These are phyloP conservation scores for Pyrrhoderma noxium DNA, from an alignment of 1,284 basidiomycete species.

Conservation along the genomic window DNA sequence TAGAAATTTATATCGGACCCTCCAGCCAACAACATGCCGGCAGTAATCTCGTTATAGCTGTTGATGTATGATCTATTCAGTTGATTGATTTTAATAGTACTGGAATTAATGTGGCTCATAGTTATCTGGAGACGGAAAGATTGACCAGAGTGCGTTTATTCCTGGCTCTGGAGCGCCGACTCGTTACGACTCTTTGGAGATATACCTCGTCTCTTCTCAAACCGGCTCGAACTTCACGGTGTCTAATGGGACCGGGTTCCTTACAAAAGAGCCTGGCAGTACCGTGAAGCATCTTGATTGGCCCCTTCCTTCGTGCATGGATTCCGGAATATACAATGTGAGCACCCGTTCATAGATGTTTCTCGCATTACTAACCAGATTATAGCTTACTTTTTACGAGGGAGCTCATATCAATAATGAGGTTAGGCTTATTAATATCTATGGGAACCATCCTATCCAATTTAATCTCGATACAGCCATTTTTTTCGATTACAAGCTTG, in stretches of 20 bases:
- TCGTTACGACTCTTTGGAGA: constrained; percentile 36
- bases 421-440: constrained; percentile 12
- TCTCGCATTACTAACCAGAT: background rate
- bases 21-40: constrained; percentile 28
- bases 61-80: constrained; percentile 32
- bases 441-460: background rate
- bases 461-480: constrained; percentile 17
- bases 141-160: constrained; percentile 29
- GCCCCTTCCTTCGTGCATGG: constrained; percentile 36
- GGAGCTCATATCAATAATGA: constrained; percentile 32
- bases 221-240: constrained; percentile 40
- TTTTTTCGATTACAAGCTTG: constrained; percentile 40
- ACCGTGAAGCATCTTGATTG: constrained; percentile 45
- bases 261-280: constrained; percentile 35
- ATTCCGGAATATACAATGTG: constrained; percentile 44
- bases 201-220: constrained; percentile 42
- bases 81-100: background rate
- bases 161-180: constrained; percentile 34
- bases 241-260: constrained; percentile 32
- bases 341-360: too few species aligned
- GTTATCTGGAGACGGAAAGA: constrained; percentile 40
- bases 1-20: background rate
- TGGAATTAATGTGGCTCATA: constrained; percentile 19
- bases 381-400: constrained; percentile 48
- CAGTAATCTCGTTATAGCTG: constrained; percentile 33